These are phyloP conservation scores for Citrus maxima DNA, from an alignment of 345 rosid species.

Conservation along the genomic window DNA sequence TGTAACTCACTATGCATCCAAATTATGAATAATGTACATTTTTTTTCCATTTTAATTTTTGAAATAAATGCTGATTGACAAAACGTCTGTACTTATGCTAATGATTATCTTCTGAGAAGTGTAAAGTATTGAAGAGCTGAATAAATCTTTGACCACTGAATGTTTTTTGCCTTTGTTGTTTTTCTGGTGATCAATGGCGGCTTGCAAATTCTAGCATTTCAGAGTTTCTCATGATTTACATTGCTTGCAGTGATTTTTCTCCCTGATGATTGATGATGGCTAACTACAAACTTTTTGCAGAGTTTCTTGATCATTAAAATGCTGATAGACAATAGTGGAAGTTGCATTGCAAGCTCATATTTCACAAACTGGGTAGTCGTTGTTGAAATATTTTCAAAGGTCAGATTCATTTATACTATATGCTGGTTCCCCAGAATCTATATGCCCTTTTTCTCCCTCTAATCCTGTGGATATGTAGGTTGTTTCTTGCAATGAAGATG, in stretches of 20 bases:
- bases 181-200: neutral
- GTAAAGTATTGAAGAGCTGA: constrained; percentile 4
- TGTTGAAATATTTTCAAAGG: constrained; percentile 82
- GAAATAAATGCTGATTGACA: neutral
- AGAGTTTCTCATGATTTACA: neutral
- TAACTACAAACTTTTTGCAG: constrained; percentile 39
- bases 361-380: constrained; percentile 88
- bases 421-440: constrained; percentile 1
- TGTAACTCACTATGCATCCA: neutral
- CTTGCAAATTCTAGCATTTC: neutral
- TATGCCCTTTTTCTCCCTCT: constrained; percentile 7
- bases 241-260: neutral
- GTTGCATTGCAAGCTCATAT: constrained; percentile 42
- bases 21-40: neutral
- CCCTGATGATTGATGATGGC: neutral
- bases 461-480: constrained; percentile 43
- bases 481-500: constrained; percentile 57
- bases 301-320: constrained; percentile 62
- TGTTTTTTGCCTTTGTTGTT: neutral
- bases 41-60: neutral
- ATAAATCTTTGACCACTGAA: neutral
- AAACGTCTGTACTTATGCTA: neutral
- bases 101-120: constrained; percentile 1
- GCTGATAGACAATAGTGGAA: constrained; percentile 51
- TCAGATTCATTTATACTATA: constrained; percentile 21